These are phyloP conservation scores for Penicillium pulvis DNA, from an alignment of 495 filamentous ascomycete genomes.

Conservation along the genomic window DNA sequence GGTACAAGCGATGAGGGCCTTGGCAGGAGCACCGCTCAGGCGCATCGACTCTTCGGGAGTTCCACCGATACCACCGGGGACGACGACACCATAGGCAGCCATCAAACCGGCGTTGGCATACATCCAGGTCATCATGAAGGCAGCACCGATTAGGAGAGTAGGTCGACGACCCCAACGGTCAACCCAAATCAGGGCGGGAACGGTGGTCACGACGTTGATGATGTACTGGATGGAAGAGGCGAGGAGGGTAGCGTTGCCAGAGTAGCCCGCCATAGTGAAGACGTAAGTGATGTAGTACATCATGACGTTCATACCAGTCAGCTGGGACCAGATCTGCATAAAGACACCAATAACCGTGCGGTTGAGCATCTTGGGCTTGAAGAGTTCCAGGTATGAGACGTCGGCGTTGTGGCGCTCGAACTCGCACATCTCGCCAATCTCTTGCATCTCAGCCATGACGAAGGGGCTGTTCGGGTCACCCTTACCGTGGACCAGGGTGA, in stretches of 20 bases:
- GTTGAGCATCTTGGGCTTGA: conserved; percentile 71
- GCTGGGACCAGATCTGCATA: conserved; percentile 80
- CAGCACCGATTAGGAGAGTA: conserved; percentile 63
- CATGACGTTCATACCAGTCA: conserved; percentile 88
- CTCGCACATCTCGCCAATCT: conserved; percentile 69
- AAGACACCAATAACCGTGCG: conserved; percentile 72
- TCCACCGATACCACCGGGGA: conserved; percentile 45
- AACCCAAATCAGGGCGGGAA: conserved; percentile 57
- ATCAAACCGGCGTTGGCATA: conserved; percentile 69
- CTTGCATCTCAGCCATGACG: conserved; percentile 63
- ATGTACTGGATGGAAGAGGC: conserved; percentile 74
- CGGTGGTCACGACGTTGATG: conserved; percentile 54
- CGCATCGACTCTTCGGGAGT: conserved; percentile 38
- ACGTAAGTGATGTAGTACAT: conserved; percentile 50
- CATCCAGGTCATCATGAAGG: conserved; percentile 70
- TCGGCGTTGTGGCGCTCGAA: conserved; percentile 64
- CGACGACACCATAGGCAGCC: conserved; percentile 52
- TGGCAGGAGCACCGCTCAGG: conserved; percentile 44
- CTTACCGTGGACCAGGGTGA: conserved; percentile 70
- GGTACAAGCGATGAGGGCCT: conserved; percentile 63
- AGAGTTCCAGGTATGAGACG: conserved; percentile 67
- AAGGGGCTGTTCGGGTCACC: conserved; percentile 65
- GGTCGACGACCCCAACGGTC: conserved; percentile 65
- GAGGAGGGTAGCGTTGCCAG: conserved; percentile 45
- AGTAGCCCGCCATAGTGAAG: conserved; percentile 41